These are phyloP conservation scores for Volutella citrinella DNA, from an alignment of 2,329 filamentous ascomycete genomes.

Conservation along the genomic window DNA sequence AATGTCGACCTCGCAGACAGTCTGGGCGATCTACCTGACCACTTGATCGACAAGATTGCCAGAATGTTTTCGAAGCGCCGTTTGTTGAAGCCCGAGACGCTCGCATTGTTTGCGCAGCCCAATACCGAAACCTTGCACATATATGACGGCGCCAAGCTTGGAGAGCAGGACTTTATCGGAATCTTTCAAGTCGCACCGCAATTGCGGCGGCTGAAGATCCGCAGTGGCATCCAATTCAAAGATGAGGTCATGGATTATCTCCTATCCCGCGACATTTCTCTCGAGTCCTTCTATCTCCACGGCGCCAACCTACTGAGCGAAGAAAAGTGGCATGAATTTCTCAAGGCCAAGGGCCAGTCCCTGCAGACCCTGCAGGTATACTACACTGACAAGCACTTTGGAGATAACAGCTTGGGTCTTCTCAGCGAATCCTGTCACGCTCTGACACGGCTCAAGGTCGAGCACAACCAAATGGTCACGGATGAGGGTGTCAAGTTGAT, in stretches of 20 bases:
- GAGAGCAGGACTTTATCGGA: slow-evolving; percentile 71
- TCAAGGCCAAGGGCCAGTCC: slow-evolving; percentile 61
- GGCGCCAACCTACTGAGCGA: slow-evolving; percentile 82
- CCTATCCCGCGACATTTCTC: slow-evolving; percentile 62
- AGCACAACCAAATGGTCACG: slow-evolving; percentile 73
- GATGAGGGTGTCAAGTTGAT: slow-evolving; percentile 64
- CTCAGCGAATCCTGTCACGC: slow-evolving; percentile 64
- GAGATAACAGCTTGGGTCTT: slow-evolving; percentile 63
- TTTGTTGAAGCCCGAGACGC: slow-evolving; percentile 50
- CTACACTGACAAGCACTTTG: slow-evolving; percentile 79
- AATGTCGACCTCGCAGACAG: slow-evolving; percentile 62
- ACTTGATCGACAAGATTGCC: slow-evolving; percentile 57
- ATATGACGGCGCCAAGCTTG: slow-evolving; percentile 63
- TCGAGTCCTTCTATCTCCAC: slow-evolving; percentile 76
- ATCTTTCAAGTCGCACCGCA: slow-evolving; percentile 74
- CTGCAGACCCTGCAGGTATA: slow-evolving; percentile 74
- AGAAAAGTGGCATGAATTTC: slow-evolving; percentile 68
- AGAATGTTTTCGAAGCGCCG: slow-evolving; percentile 59
- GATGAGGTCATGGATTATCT: slow-evolving; percentile 80
- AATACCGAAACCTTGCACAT: slow-evolving; percentile 49
- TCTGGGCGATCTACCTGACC: slow-evolving; percentile 56
- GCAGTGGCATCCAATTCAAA: slow-evolving; percentile 90
- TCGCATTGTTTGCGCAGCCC: slow-evolving; percentile 56
- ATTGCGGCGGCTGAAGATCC: slow-evolving; percentile 69
- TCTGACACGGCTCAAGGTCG: slow-evolving; percentile 74